Evolutionary conservation across 1,284 basidiomycete species (phyloP).

Genomic region (Lentinula novae-zelandiae): DNA sequence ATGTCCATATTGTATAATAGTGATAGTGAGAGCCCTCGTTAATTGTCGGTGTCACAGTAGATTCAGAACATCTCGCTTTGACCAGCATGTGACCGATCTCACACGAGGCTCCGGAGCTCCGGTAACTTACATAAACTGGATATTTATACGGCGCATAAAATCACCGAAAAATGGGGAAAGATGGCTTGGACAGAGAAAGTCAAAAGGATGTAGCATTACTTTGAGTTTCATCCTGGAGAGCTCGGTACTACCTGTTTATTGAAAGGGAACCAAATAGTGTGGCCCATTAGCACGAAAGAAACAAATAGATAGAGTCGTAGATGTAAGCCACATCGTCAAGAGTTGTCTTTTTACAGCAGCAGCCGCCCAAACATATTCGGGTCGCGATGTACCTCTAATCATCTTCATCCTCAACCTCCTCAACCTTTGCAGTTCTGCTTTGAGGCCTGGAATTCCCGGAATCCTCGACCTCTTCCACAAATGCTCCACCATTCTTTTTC

Average conservation of each 20-base stretch:
- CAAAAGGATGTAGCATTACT: no score
- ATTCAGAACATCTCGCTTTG: background rate
- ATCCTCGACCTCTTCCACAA: slow-evolving; percentile 53
- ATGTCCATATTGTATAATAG: background rate
- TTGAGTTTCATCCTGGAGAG: no score
- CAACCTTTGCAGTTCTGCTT: slow-evolving; percentile 54
- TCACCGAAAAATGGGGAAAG: no score
- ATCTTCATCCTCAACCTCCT: slow-evolving; percentile 59
- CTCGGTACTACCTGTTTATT: no score
- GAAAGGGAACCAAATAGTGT: no score
- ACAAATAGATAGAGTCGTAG: background rate
- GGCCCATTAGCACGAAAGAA: background rate
- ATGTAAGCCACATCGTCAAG: background rate
- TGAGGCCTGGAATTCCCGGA: slow-evolving; percentile 55
- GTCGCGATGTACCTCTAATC: slow-evolving; percentile 21
- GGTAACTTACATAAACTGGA: no score
- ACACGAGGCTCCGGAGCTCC: no score
- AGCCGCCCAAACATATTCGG: background rate
- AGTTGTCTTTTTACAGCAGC: background rate
- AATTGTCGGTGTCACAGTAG: no score
- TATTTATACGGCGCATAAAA: no score
- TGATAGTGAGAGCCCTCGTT: background rate
- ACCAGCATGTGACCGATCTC: background rate
- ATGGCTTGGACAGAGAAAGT: no score
- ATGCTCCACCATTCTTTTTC: slow-evolving; percentile 26